Percentiles rank a stretch among this genome's conserved stretches.
phyloP scores from a whole-genome alignment of 176 grass and related monocot genomes.

The Raddia guianensis region DNA sequence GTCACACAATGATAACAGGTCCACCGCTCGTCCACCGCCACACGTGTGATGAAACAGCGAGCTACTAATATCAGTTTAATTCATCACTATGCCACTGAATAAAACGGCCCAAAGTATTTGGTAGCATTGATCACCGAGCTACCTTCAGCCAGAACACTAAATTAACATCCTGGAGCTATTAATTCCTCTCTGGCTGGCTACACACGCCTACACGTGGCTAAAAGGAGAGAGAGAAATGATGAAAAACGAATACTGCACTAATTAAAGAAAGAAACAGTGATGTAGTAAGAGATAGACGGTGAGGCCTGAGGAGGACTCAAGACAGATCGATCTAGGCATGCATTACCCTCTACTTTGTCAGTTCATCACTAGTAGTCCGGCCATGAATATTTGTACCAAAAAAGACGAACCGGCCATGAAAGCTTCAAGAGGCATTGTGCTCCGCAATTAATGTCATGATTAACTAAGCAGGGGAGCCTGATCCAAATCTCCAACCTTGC shows the following conservation, averaged over 20 bases:
- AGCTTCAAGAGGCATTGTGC: background rate
- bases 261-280: background rate
- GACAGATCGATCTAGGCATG: background rate
- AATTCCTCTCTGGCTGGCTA: background rate
- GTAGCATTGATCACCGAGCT: background rate
- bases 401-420: background rate
- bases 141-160: no score
- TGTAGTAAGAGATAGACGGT: background rate
- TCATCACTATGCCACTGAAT: background rate
- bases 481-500: background rate
- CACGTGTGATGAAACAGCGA: slow-evolving; percentile 10
- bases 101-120: background rate
- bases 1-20: background rate
- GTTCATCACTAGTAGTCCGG: background rate
- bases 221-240: background rate
- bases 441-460: slow-evolving; percentile 4
- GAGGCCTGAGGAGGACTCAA: no score
- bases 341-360: background rate
- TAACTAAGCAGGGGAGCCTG: background rate
- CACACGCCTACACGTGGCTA: no score
- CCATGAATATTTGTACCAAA: background rate
- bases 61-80: background rate
- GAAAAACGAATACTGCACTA: background rate
- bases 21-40: slow-evolving; percentile 37
- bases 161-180: background rate